Conservation (phyloP, 2,329 filamentous ascomycete genomes). For the Clarireedia sp. region DNA sequence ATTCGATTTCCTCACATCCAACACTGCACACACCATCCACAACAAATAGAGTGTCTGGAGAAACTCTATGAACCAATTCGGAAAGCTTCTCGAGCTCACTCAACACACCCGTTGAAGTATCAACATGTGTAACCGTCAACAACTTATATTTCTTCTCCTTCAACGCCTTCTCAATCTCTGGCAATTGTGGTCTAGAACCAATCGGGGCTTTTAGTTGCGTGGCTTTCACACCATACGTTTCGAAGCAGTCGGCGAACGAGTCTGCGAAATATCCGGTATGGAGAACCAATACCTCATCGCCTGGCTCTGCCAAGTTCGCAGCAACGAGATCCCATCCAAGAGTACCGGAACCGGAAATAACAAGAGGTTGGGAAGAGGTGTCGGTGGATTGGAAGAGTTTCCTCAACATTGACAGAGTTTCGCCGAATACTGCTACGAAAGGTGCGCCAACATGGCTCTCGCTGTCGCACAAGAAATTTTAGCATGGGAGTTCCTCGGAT, state of each 20-base stretch:
- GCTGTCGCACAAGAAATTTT: slow-evolving; percentile 38
- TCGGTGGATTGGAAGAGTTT: slow-evolving; percentile 90
- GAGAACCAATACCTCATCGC: slow-evolving; percentile 84
- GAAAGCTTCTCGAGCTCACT: slow-evolving; percentile 82
- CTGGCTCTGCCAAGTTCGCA: slow-evolving; percentile 84
- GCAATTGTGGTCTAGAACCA: slow-evolving; percentile 76
- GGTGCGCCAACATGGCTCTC: slow-evolving; percentile 88
- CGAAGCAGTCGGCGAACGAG: slow-evolving; percentile 85
- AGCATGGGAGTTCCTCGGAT: not conserved
- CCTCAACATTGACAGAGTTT: slow-evolving; percentile 78
- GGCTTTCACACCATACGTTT: slow-evolving; percentile 81
- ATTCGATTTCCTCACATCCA: slow-evolving; percentile 89
- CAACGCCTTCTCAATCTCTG: slow-evolving; percentile 81
- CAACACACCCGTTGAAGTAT: slow-evolving; percentile 92
- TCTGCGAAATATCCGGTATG: slow-evolving; percentile 98
- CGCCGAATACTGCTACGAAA: slow-evolving; percentile 86
- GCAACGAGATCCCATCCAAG: slow-evolving; percentile 94
- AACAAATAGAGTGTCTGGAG: slow-evolving; percentile 82
- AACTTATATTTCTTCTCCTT: slow-evolving; percentile 90
- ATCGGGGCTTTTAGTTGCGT: slow-evolving; percentile 87
- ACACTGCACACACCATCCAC: slow-evolving; percentile 98
- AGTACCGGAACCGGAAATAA: slow-evolving; percentile 90
- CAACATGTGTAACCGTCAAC: slow-evolving; percentile 91
- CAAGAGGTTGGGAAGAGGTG: slow-evolving; percentile 76
- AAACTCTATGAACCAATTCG: slow-evolving; percentile 75